Evolutionary conservation across 2,329 filamentous ascomycete genomes (phyloP).

Genomic region (Fusarium palustre): DNA sequence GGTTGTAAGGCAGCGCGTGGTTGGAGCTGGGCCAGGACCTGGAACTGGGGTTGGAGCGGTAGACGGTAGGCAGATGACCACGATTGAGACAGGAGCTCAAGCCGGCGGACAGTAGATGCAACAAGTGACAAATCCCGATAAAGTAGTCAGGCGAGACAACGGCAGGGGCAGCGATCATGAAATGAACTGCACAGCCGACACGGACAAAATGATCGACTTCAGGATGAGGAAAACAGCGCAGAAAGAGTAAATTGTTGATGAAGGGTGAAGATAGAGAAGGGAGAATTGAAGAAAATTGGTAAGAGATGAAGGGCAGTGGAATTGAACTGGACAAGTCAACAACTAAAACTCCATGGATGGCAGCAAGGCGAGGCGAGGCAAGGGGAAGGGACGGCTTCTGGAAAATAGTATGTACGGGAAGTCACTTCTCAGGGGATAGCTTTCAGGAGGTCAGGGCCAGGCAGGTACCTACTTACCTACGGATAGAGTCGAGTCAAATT

Average conservation of each 20-base stretch:
- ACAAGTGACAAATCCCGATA: slow-evolving; percentile 33
- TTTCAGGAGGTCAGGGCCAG: slow-evolving; percentile 32
- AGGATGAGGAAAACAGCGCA: slow-evolving; percentile 27
- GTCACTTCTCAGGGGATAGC: slow-evolving; percentile 32
- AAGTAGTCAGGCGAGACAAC: slow-evolving; percentile 39
- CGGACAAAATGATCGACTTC: slow-evolving; percentile 42
- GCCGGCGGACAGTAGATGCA: slow-evolving; percentile 17
- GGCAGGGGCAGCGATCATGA: slow-evolving; percentile 24
- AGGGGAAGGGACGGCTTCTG: slow-evolving; percentile 25
- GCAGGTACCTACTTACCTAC: too few relatives aligned
- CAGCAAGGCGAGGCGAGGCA: slow-evolving; percentile 18
- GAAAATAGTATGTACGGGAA: slow-evolving; percentile 41
- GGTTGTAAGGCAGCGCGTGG: slow-evolving; percentile 36
- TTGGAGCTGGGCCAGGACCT: slow-evolving; percentile 16
- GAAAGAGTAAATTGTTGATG: slow-evolving; percentile 5
- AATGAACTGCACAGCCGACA: slow-evolving; percentile 16
- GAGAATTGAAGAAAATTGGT: slow-evolving; percentile 10
- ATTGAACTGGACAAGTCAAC: slow-evolving; percentile 37
- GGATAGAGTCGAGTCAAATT: slow-evolving; percentile 19
- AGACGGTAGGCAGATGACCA: slow-evolving; percentile 37
- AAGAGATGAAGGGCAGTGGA: slow-evolving; percentile 20
- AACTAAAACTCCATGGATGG: slow-evolving; percentile 30
- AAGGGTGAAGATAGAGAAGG: slow-evolving; percentile 24
- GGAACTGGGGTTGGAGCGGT: slow-evolving; percentile 28
- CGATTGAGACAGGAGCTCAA: slow-evolving; percentile 40